Percentiles rank a stretch among this genome's conserved stretches.
Conservation (phyloP, 768 basidiomycete genomes). For the Suillus cothurnatus region DNA sequence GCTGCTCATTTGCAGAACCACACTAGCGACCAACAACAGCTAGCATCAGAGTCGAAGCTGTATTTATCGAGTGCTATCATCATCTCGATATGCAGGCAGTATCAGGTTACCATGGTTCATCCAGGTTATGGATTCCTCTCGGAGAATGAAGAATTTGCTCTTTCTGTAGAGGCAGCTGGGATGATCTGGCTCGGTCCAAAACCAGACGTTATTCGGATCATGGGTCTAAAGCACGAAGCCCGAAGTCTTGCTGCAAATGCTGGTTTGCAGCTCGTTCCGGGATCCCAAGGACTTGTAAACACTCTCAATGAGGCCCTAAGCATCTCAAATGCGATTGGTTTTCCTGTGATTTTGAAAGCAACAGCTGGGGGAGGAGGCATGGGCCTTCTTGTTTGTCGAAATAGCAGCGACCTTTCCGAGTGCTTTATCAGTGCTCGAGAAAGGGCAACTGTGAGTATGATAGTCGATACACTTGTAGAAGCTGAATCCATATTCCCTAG, state of each 20-base stretch:
- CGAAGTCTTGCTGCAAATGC: slow-evolving; percentile 46
- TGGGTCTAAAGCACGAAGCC: slow-evolving; percentile 69
- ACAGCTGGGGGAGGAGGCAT: slow-evolving; percentile 73
- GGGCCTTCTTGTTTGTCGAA: slow-evolving; percentile 58
- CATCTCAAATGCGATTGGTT: slow-evolving; percentile 48
- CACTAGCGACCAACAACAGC: slow-evolving; percentile 2
- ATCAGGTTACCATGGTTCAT: slow-evolving; percentile 53
- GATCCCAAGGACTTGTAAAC: slow-evolving; percentile 50
- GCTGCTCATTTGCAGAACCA: slow-evolving; percentile 38
- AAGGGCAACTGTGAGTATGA: slow-evolving; percentile 47
- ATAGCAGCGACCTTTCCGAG: slow-evolving; percentile 38
- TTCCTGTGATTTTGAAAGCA: slow-evolving; percentile 67
- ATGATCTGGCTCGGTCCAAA: slow-evolving; percentile 61
- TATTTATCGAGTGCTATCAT: slow-evolving; percentile 46
- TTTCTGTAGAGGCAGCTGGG: slow-evolving; percentile 45
- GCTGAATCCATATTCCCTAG: slow-evolving; percentile 26
- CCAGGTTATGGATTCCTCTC: slow-evolving; percentile 70
- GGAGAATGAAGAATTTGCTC: slow-evolving; percentile 61
- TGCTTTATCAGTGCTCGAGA: slow-evolving; percentile 40
- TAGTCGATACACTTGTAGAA: background rate
- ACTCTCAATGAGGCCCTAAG: slow-evolving; percentile 43
- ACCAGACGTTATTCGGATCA: slow-evolving; percentile 48
- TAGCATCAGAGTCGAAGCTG: slow-evolving; percentile 41
- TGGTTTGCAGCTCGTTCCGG: slow-evolving; percentile 57
- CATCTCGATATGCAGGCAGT: slow-evolving; percentile 43